A percentile compares a stretch with the other conserved stretches of the same genome.
Evolutionary conservation across 2,329 filamentous ascomycete species (phyloP).

Genomic region (Torrubiella hemipterigena): DNA sequence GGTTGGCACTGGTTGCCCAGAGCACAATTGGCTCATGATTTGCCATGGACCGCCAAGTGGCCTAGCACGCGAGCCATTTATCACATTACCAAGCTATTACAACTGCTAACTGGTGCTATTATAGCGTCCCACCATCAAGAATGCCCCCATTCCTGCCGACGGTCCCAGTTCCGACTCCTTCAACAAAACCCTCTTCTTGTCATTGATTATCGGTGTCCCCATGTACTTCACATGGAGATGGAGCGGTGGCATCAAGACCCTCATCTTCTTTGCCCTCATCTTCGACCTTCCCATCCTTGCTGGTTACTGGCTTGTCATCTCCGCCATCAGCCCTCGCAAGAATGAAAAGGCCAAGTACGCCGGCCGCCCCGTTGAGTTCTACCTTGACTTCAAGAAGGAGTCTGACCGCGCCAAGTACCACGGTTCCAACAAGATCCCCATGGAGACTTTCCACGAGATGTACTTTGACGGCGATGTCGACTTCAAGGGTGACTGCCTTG

Average conservation of each 20-base stretch:
- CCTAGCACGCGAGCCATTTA: too few species aligned
- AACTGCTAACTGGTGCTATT: slow-evolving; percentile 1
- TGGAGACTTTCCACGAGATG: slow-evolving; percentile 95
- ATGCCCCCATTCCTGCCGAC: slow-evolving; percentile 87
- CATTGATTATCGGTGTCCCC: slow-evolving; percentile 58
- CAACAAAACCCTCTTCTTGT: slow-evolving; percentile 68
- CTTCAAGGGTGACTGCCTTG: slow-evolving; percentile 86
- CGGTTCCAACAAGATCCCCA: slow-evolving; percentile 69
- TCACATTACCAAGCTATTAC: background rate
- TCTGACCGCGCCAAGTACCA: slow-evolving; percentile 53
- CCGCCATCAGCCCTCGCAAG: slow-evolving; percentile 72
- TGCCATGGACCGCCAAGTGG: too few species aligned
- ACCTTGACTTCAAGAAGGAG: slow-evolving; percentile 70
- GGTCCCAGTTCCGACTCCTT: slow-evolving; percentile 74
- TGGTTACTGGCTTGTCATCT: slow-evolving; percentile 72
- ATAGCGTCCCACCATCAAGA: slow-evolving; percentile 62
- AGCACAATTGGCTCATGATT: too few species aligned
- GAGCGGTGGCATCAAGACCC: slow-evolving; percentile 74
- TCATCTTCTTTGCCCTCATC: slow-evolving; percentile 78
- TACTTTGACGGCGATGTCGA: slow-evolving; percentile 93
- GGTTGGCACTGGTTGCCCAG: too few species aligned
- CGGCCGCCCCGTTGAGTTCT: slow-evolving; percentile 80
- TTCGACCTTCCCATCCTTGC: slow-evolving; percentile 68
- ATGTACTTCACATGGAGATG: slow-evolving; percentile 75
- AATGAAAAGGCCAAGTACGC: slow-evolving; percentile 86